Base-by-base conservation (phyloP, 1,139 yeast genomes). In the Debaryomycetaceae sp. region DNA sequence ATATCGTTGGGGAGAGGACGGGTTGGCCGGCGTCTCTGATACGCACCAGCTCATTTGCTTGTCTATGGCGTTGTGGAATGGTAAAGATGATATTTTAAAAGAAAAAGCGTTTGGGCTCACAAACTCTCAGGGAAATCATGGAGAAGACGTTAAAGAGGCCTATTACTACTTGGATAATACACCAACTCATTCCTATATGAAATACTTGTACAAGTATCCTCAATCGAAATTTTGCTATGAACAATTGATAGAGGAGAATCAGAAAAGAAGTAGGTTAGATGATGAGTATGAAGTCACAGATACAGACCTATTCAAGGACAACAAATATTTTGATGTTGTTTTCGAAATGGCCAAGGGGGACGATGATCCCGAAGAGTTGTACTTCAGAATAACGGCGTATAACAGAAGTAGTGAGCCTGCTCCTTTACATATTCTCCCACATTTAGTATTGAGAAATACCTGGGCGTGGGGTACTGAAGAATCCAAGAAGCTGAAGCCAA, bases 1-100 rank as follows among this genome's bases (percentile, higher is more conserved):
- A 14, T 91, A 87, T 61, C 76, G 98, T 44, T 91, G 98, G 98
- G 96, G 97, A 41, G 98, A 91, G 65, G 98, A 91, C 62, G 98
- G 98, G 4, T 72, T 91, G 55, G 96, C 95, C 7, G 98, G 98
- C 44, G 87, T 89, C 20, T 80, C 88, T 48, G 98, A 91, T 62
- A 82, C 88, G 53, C 91, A 88, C 57, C 97, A 88, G 62, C 66
- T 80, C 57, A 71, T 88, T 44, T 86, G 95, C 62, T 66, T 88
- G 52, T 78, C 89, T 34, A 75, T 90, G 72, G 96, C 91, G 1
- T 73, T 91, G 50, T 91, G 98, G 98, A 91, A 91, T 68, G 97
- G 87, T 49, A 75, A 88, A 56, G 98, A 91, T 64, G 85, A 80
- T 37, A 80, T 90, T 53, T 75, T 91, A 62, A 91, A 91, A 65